Base-by-base conservation (phyloP, 2,329 filamentous ascomycete species). In the Podosphaera aphanis region DNA sequence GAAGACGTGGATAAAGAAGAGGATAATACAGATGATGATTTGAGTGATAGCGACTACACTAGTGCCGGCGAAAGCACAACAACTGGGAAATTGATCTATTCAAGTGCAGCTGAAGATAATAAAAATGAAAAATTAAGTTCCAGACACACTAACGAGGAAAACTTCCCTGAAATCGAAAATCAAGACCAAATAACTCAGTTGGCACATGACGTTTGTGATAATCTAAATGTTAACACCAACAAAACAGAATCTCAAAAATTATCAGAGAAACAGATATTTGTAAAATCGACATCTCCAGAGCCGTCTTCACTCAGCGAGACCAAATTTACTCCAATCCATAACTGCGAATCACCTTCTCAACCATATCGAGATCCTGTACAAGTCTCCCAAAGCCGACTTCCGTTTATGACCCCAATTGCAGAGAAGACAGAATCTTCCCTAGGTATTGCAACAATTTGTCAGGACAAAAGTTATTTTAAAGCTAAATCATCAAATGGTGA, bases 341-440 rank as follows among this genome's bases (percentile, higher is more conserved):
- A 92, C 60, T 93, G 85, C 59, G 76, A 86, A 53, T 74, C 83
- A 39, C 79, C 83, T 16, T 79, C 72, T 47, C 72, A 78, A 42
- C 81, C 83, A 48, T 93, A 80, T 68, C 77, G 85, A 57, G 82
- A 93, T 61, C 74, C 83, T 57, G 71, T 66, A 31, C 72, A 85
- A 59, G 70, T 79, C 61, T 84, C 85, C 49, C 92, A 94, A 57
- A 93, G 86, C 62, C 79, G 86, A 46, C 68, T 95, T 8, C 90
- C 88, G 2, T 98, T 95, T 60, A 95, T 98, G 90, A 98, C 90
- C 0, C 90, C 90, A 1, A 98, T 98, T 52, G 88, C 90, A 1
- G 90, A 98, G 61, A 78, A 84, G 55, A 98, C 90, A 0, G 90
- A 98, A 62, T 81, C 78, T 10, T 94, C 86, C 0, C 64, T 95